phyloP scores from a whole-genome alignment of 2,329 filamentous ascomycete genomes.

The Moelleriella libera region DNA sequence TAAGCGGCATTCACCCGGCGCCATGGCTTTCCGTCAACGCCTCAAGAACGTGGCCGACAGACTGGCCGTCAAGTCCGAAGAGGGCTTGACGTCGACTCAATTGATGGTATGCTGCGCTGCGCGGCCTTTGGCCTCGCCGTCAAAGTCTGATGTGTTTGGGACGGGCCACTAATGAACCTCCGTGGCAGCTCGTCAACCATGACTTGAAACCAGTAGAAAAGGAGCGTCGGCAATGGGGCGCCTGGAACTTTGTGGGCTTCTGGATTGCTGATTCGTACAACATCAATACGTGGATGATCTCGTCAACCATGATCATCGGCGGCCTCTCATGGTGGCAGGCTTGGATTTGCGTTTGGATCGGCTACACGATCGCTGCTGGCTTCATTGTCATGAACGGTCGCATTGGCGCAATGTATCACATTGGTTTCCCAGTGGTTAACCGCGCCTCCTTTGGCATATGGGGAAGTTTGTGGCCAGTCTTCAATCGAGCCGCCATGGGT shows the following conservation, averaged over 20 bases:
- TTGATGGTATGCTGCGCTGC: slow-evolving; percentile 45
- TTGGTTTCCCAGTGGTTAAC: slow-evolving; percentile 72
- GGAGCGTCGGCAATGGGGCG: slow-evolving; percentile 66
- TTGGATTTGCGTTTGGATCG: slow-evolving; percentile 78
- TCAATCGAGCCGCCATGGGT: slow-evolving; percentile 75
- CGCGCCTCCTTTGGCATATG: slow-evolving; percentile 77
- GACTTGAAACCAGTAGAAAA: slow-evolving; percentile 73
- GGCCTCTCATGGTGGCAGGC: slow-evolving; percentile 87
- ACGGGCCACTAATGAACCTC: neutral
- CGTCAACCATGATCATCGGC: slow-evolving; percentile 62
- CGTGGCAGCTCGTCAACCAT: slow-evolving; percentile 55
- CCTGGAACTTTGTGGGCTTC: slow-evolving; percentile 81
- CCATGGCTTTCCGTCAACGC: slow-evolving; percentile 1
- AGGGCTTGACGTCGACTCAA: slow-evolving; percentile 63
- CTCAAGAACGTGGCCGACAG: slow-evolving; percentile 35
- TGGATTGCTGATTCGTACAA: slow-evolving; percentile 81
- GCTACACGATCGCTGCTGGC: slow-evolving; percentile 61
- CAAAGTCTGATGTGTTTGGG: neutral
- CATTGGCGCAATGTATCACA: slow-evolving; percentile 77
- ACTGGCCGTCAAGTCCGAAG: slow-evolving; percentile 60
- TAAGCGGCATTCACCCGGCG: neutral
- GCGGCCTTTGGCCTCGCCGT: neutral
- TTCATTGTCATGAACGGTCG: slow-evolving; percentile 70
- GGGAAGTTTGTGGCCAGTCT: slow-evolving; percentile 78
- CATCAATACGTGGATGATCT: slow-evolving; percentile 92